Base-by-base conservation (phyloP, 257 asterid genomes). In the Oldenlandia corymbosa region DNA sequence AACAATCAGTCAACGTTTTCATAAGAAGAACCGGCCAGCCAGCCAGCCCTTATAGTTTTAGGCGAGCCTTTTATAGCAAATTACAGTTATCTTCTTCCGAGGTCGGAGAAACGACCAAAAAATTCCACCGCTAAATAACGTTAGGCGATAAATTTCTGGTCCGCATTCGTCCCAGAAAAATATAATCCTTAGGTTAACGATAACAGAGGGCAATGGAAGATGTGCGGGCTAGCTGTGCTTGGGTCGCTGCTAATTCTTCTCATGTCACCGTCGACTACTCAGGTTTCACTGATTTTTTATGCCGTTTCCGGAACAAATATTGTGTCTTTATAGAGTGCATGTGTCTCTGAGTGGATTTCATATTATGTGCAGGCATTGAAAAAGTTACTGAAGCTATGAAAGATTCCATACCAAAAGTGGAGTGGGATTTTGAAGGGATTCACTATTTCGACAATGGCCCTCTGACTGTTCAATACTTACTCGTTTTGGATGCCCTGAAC, bases 391-490 rank as follows among this genome's bases (percentile, higher is more conserved):
- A 93, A 60, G 64, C 62, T 14, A 71, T 87, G 72, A 87, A 83
- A 56, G 92, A 90, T 69, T 71, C 94, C 1, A 67, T 93, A 17
- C 96, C 95, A 0, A 83, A 85, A 79, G 96, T 93, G 80, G 92
- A 87, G 65, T 93, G 99, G 97, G 78, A 93, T 81, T 90, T 82
- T 56, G 99, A 93, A 80, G 95, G 96, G 76, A 93, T 87, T 73
- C 99, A 93, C 67, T 93, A 80, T 76, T 88, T 85, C 64, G 99
- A 93, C 59, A 82, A 87, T 42, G 96, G 97, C 0, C 96, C 99
- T 43, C 92, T 90, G 23, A 87, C 97, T 45, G 96, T 93, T 52
- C 99, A 93, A 81, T 93, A 87, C 71, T 77, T 93, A 53, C 71
- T 93, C 56, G 97, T 93, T 61, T 78, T 93, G 86, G 99, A 93